Base-by-base conservation (phyloP, 2,329 filamentous ascomycete genomes). In the Cladosporium sp. region DNA sequence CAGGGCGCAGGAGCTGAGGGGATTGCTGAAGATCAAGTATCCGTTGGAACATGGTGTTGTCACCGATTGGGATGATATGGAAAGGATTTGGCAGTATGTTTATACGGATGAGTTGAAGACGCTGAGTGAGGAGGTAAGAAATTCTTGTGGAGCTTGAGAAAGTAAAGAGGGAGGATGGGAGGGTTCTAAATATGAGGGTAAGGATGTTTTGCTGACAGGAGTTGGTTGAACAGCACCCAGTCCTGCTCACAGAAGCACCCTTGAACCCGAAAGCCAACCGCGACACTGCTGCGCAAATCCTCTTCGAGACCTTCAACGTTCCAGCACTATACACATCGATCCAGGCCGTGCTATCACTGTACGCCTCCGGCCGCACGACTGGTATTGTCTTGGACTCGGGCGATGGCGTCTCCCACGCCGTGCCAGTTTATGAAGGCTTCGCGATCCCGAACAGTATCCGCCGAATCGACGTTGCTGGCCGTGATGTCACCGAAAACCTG, bases 51-150 rank as follows among this genome's bases (percentile, higher is more conserved):
- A 99, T 78, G 95, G 95, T 72, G 96, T 99, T 74, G 95, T 99
- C 69, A 99, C 95, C 72, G 93, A 99, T 79, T 99, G 95, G 95
- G 95, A 98, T 77, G 95, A 99, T 76, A 99, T 99, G 95, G 95
- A 99, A 83, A 89, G 92, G 82, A 99, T 99, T 80, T 99, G 95
- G 95, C 91, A 96, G 74, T 95, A 96, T 76, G 93, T 99, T 62
- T 99, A 98, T 78, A 91, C 91, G 65, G 94, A 97, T 76, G 95
- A 96, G 69, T 79, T 99, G 74, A 98, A 97, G 83, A 97, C 94
- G 58, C 85, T 97, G 76, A 97, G 93, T 79, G 95, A 99, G 85
- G 95, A 99, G 86, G 91, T 93, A 79, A 70, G 73, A 28, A 25
- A 10, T 26, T 39, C 43, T 26, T 1, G 14, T 28, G 13, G 32